These are phyloP conservation scores for Phialophora chinensis DNA, from an alignment of 2,329 filamentous ascomycete genomes.

Conservation along the genomic window DNA sequence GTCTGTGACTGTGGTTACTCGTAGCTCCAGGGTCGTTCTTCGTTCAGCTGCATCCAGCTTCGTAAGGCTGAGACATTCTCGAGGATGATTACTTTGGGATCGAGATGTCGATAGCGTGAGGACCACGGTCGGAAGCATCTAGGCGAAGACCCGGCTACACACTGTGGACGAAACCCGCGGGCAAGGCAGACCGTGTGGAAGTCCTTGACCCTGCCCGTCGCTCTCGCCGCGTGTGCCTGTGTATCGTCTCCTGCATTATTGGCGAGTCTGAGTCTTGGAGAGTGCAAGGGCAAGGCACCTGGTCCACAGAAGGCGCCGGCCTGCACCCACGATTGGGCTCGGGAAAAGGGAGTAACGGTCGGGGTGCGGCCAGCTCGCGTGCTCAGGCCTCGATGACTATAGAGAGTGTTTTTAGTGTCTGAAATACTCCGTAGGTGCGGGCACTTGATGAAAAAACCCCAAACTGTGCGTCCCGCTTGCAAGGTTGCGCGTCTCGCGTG, in stretches of 20 bases:
- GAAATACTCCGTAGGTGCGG: not conserved
- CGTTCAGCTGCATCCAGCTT: not conserved
- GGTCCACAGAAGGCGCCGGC: no score
- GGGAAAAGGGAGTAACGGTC: not conserved
- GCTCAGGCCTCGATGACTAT: not conserved
- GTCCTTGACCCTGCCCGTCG: not conserved
- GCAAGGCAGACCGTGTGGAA: not conserved
- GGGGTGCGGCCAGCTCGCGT: not conserved
- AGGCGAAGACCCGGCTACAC: conserved; percentile 4
- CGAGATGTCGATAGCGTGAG: not conserved
- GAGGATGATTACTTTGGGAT: not conserved
- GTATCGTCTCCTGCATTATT: not conserved
- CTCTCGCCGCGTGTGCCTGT: not conserved
- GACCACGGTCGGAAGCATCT: conserved; percentile 4
- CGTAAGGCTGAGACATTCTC: not conserved
- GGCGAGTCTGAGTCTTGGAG: not conserved
- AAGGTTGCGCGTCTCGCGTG: conserved; percentile 12
- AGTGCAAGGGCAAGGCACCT: not conserved
- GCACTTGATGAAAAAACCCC: not conserved
- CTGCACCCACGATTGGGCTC: not conserved
- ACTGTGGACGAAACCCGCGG: not conserved
- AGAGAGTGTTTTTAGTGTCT: not conserved
- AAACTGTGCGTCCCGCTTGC: conserved; percentile 8
- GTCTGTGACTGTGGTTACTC: not conserved
- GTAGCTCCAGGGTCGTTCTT: not conserved